Conservation (phyloP, 257 asterid species). For the Solanum ossicruentum region DNA sequence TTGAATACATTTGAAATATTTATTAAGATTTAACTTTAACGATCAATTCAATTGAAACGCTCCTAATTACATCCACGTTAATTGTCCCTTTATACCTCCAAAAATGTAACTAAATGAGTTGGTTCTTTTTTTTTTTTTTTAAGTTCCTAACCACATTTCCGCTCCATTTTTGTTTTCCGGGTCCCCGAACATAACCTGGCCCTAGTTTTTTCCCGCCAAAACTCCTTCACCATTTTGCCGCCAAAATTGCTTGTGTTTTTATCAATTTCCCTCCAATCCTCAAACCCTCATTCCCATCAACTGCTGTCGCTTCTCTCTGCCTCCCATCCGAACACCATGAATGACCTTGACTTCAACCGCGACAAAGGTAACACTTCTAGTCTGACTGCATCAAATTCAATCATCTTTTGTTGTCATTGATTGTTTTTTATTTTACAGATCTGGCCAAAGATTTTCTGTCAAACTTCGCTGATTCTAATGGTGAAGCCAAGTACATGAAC, state of each 20-base stretch:
- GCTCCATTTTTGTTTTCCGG: background rate
- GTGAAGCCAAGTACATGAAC: slow-evolving; percentile 62
- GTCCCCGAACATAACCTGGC: background rate
- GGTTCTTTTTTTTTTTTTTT: too few species aligned
- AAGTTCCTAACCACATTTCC: background rate
- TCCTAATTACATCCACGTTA: background rate
- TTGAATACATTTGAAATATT: too few species aligned
- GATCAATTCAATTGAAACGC: background rate
- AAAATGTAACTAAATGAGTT: too few species aligned
- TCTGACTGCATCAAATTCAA: background rate
- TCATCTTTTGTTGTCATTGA: background rate
- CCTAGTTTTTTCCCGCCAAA: slow-evolving; percentile 56
- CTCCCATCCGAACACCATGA: slow-evolving; percentile 23
- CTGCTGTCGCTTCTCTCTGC: background rate
- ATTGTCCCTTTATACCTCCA: background rate
- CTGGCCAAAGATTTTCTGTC: slow-evolving; percentile 66
- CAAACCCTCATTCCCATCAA: background rate
- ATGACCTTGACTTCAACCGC: slow-evolving; percentile 46
- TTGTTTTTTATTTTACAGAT: slow-evolving; percentile 19
- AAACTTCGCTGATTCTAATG: slow-evolving; percentile 55
- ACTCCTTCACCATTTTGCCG: slow-evolving; percentile 29
- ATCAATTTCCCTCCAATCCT: background rate
- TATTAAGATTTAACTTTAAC: background rate
- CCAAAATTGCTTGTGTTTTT: slow-evolving; percentile 12
- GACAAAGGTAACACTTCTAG: slow-evolving; percentile 41